Evolutionary conservation across 345 rosid species (phyloP).

Genomic region (Citrus reticulata): DNA sequence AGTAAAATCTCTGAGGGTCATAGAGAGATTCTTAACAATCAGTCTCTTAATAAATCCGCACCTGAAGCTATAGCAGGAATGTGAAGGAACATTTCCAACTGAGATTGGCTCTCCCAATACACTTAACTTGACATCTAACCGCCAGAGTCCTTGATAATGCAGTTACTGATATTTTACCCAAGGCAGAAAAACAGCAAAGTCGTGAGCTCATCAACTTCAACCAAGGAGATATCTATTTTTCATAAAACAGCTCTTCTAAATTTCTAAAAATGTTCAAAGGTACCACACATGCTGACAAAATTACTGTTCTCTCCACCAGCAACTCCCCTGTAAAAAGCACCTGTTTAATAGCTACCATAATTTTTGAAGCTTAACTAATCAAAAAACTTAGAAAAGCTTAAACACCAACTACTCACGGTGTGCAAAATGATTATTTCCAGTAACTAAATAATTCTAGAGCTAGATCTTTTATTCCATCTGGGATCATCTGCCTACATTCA

Average conservation of each 20-base stretch:
- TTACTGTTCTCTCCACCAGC: neutral
- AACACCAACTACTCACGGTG: neutral
- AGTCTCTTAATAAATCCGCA: neutral
- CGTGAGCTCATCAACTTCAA: neutral
- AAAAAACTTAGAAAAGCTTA: neutral
- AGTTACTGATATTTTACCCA: neutral
- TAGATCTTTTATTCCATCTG: neutral
- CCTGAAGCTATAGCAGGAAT: neutral
- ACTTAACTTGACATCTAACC: neutral
- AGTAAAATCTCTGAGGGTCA: neutral
- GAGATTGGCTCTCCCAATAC: neutral
- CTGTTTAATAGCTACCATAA: neutral
- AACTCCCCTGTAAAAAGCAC: neutral
- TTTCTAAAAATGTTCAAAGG: neutral
- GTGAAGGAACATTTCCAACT: neutral
- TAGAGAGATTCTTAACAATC: neutral
- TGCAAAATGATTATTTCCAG: neutral
- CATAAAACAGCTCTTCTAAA: neutral
- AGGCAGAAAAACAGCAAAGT: neutral
- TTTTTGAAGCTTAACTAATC: neutral
- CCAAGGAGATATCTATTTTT: neutral
- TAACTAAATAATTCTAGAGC: neutral
- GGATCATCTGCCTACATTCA: neutral
- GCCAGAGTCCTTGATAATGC: neutral
- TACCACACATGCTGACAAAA: neutral